Evolutionary conservation across 176 grass and related monocot genomes (phyloP), one percentile per base, ranked within the genome.

Genomic region (Saccharum spontaneum): DNA sequence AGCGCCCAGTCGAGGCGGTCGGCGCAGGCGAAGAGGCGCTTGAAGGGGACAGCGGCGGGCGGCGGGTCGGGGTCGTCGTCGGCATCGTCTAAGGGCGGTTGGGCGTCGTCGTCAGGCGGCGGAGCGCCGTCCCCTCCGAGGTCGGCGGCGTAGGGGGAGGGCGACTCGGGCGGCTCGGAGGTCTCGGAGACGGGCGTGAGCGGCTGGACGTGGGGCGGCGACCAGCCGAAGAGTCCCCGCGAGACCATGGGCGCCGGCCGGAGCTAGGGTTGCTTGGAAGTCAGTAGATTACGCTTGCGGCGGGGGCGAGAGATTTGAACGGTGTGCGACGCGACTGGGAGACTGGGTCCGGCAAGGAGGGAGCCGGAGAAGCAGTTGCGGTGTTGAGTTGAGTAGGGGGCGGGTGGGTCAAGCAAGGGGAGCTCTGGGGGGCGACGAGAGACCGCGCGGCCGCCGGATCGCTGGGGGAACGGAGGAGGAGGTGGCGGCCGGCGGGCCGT

Each of bases 81-180:
- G 18, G 86, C 89, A 11, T 99, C 93, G 18, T 82, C 93, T 18
- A 80, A 55, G 22, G 62, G 90, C 16, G 48, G 37, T 13, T 50
- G 67, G 8, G 81, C 96, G 49, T 89, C 89, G 41, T 95, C 89
- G 73, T 69, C 78, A 45, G 79, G 85, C 40, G 81, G 78, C 40
- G 84, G 78, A n/a, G 71, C 73, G 73, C 77, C 89, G 62, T 92
- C 96, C 10, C 46, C 75, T 41, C 75, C 79, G 15, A 83, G 45
- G 71, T 99, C 97, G 33, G 86, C 86, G 49, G 89, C 87, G 83
- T 94, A 99, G 50, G 97, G 97, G 3, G 93, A 96, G 48, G 97
- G 97, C 6, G 97, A 99, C 86, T 96, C 97, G 3, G 97, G 97
- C 52, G 97, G 97, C 82, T 99, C 97, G 26, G 97, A 99, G 77